phyloP scores from a whole-genome alignment of 192 early-diverging fungal species.

The Rhizophagus clarus region DNA sequence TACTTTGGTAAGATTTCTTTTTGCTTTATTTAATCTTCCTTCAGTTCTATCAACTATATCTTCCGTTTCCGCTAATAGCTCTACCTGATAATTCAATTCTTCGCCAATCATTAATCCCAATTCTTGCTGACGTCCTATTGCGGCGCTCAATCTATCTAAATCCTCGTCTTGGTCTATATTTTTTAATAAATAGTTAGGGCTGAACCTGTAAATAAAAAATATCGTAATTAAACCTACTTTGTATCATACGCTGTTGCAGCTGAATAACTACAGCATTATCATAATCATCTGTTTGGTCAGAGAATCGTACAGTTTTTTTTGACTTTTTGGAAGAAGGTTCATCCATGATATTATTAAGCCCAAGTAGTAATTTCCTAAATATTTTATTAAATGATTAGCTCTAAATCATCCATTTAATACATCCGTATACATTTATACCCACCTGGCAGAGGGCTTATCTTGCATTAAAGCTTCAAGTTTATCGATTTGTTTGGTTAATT shows the following conservation, averaged over 20 bases:
- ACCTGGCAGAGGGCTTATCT: constrained; percentile 49
- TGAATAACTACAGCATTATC: constrained; percentile 57
- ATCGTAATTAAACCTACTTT: constrained; percentile 45
- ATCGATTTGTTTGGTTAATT: constrained; percentile 63
- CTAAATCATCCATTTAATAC: not conserved
- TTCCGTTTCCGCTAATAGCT: constrained; percentile 74
- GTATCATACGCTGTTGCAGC: constrained; percentile 66
- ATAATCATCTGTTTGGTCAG: constrained; percentile 45
- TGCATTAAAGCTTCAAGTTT: constrained; percentile 53
- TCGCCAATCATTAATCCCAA: constrained; percentile 73
- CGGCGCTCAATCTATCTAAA: constrained; percentile 62
- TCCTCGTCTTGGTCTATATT: constrained; percentile 74
- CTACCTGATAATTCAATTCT: constrained; percentile 71
- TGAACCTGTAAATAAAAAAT: not conserved
- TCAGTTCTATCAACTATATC: constrained; percentile 60
- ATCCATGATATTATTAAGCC: constrained; percentile 25
- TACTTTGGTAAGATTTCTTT: constrained; percentile 52
- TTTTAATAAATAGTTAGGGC: not conserved
- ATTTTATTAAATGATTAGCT: constrained; percentile 5
- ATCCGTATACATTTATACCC: constrained; percentile 25
- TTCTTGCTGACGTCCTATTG: constrained; percentile 68
- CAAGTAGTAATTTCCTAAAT: constrained; percentile 37
- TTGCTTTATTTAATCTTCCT: constrained; percentile 46
- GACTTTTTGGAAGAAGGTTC: constrained; percentile 39
- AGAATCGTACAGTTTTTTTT: constrained; percentile 40